A percentile compares a stretch with the other conserved stretches of the same genome.
These are phyloP conservation scores for Nitzschia palea DNA, from an alignment of 108 stramenopile species.

Conservation along the genomic window DNA sequence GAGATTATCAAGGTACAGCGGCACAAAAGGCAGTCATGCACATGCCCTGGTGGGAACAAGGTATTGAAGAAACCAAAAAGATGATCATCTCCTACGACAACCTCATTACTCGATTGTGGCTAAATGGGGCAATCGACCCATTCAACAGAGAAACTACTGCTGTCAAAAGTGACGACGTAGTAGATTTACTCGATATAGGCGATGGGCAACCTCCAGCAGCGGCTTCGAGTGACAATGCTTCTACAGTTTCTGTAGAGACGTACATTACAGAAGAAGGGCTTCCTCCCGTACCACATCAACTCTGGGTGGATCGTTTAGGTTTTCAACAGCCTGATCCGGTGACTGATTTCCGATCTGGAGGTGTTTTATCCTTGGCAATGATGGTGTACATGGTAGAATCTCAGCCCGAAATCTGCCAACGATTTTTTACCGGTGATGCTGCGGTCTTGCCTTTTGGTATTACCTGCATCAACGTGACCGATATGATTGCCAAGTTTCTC, in stretches of 20 bases:
- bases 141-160: slow-evolving; percentile 10
- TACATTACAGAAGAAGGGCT: slow-evolving; percentile 61
- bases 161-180: neutral
- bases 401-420: slow-evolving; percentile 26
- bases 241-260: slow-evolving; percentile 43
- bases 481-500: slow-evolving; percentile 87
- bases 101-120: slow-evolving; percentile 74
- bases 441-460: slow-evolving; percentile 85
- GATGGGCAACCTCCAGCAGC: neutral
- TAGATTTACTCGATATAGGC: slow-evolving; percentile 9
- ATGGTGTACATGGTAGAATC: slow-evolving; percentile 79
- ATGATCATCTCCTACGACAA: slow-evolving; percentile 88
- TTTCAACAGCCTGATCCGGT: slow-evolving; percentile 89
- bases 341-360: slow-evolving; percentile 88
- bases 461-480: slow-evolving; percentile 85
- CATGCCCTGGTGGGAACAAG: slow-evolving; percentile 91
- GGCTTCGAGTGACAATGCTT: neutral
- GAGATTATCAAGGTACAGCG: slow-evolving; percentile 68
- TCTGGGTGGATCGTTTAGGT: slow-evolving; percentile 78
- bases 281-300: slow-evolving; percentile 78
- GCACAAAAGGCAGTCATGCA: slow-evolving; percentile 81
- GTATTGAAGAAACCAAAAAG: slow-evolving; percentile 65
- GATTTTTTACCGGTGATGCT: slow-evolving; percentile 58
- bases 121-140: slow-evolving; percentile 76
- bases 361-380: slow-evolving; percentile 80